Percentiles rank a stretch among this genome's conserved stretches.
These are phyloP conservation scores for Kitagawia praeruptora DNA, from an alignment of 129 eudicot genomes.

Conservation along the genomic window DNA sequence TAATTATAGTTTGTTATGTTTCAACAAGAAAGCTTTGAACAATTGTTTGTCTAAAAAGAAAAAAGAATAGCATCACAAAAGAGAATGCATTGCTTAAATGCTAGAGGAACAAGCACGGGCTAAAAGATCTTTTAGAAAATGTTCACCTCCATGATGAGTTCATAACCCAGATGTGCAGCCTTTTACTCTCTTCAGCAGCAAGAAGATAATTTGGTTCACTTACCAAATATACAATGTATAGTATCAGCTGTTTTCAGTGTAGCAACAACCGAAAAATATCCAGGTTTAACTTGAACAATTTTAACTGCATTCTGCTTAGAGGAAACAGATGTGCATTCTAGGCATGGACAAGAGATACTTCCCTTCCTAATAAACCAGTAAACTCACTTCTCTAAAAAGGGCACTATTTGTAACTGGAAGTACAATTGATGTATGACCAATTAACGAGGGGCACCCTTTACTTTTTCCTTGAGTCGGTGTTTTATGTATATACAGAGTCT, in stretches of 20 bases:
- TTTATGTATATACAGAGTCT: slow-evolving; percentile 53
- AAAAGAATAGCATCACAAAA: too few relatives aligned
- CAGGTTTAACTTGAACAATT: slow-evolving; percentile 62
- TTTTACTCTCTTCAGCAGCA: slow-evolving; percentile 77
- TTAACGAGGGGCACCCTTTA: slow-evolving; percentile 55
- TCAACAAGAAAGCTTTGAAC: neutral
- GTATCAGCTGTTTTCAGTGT: slow-evolving; percentile 39
- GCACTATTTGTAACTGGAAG: slow-evolving; percentile 37
- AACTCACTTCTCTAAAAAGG: slow-evolving; percentile 64
- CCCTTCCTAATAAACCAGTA: slow-evolving; percentile 38
- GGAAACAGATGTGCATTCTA: slow-evolving; percentile 50
- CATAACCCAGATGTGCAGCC: slow-evolving; percentile 82
- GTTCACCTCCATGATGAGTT: slow-evolving; percentile 80
- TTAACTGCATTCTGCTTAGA: slow-evolving; percentile 65
- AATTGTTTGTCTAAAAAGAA: neutral
- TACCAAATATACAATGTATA: slow-evolving; percentile 51
- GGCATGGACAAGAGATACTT: slow-evolving; percentile 48
- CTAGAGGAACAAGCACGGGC: neutral
- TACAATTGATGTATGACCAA: slow-evolving; percentile 53
- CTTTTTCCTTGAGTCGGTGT: slow-evolving; percentile 29
- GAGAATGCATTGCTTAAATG: neutral
- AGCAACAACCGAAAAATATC: slow-evolving; percentile 52
- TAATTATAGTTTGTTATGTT: neutral
- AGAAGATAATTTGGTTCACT: slow-evolving; percentile 68
- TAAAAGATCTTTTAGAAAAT: neutral